Evolutionary conservation across 768 basidiomycete genomes (phyloP).

Genomic region (Strobilomyces echinocephalus): DNA sequence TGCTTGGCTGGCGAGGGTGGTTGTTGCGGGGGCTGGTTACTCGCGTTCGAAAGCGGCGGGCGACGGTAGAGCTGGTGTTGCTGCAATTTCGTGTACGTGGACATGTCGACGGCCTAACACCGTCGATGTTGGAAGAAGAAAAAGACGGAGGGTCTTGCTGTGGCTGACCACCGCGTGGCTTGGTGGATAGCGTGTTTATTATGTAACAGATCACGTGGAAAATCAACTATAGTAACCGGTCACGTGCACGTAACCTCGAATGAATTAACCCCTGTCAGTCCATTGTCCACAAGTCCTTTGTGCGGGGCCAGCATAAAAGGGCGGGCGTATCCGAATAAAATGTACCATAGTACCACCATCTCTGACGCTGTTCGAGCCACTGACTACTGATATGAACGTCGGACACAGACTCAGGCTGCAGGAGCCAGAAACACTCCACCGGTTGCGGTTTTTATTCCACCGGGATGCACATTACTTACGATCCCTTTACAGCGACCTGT

Average conservation of each 20-base stretch:
- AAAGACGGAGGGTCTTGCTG: not conserved
- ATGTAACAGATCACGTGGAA: slow-evolving; percentile 29
- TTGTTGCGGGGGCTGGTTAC: slow-evolving; percentile 30
- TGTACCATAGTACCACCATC: not conserved
- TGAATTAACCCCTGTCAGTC: slow-evolving; percentile 14
- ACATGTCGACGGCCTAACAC: slow-evolving; percentile 48
- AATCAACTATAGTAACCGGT: slow-evolving; percentile 13
- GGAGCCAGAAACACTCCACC: not conserved
- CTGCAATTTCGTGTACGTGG: slow-evolving; percentile 33
- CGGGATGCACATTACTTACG: not conserved
- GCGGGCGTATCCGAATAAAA: not conserved
- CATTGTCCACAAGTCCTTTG: not conserved
- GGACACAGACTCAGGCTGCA: not conserved
- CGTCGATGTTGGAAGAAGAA: slow-evolving; percentile 12
- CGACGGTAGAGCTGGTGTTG: slow-evolving; percentile 34
- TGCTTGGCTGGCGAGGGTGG: slow-evolving; percentile 34
- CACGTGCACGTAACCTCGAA: slow-evolving; percentile 20
- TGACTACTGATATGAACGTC: too few relatives aligned
- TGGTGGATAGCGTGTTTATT: slow-evolving; percentile 26
- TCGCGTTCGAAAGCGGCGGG: slow-evolving; percentile 41
- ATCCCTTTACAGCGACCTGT: not conserved
- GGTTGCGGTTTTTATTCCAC: not conserved
- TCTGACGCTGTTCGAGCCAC: too few relatives aligned
- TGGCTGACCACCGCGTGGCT: slow-evolving; percentile 19
- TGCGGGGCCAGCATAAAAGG: not conserved